Evolutionary conservation across 2,329 filamentous ascomycete genomes (phyloP), one percentile per base, ranked within the genome.

Genomic region (Neopestalotiopsis clavispora): DNA sequence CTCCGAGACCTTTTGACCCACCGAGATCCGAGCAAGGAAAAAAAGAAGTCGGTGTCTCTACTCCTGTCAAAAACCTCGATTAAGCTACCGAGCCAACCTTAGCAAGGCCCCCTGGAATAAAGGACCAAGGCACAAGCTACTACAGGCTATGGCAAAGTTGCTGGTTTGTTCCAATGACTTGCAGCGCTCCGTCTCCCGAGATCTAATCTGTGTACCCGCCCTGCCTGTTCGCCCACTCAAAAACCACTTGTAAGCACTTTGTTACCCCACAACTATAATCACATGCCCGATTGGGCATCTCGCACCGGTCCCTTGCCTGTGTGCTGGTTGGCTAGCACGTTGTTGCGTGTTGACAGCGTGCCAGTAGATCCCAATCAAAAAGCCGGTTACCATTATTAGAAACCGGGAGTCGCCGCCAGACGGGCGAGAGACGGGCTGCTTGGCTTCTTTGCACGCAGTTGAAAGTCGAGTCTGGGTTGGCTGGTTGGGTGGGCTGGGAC

Each of bases 321-420:
- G 4, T 38, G 59, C 34, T 64, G 61, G 61, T 64, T 64, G 61
- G 61, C 61, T 49, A 38, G 5, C 61, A 49, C n/a, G 38, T 49
- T 38, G 61, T 28, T 38, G 49, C 40, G 40, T 23, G 61, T 64
- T 23, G 38, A 64, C n/a, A 64, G 14, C 10, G 38, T 30, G 34
- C 38, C 13, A 45, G 61, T 38, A 64, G 61, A 64, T 64, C 61
- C 42, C 61, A 64, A 64, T 64, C 28, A 38, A 28, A 20, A 9
- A 38, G 34, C 34, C 30, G 23, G 9, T 20, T 45, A 9, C 61
- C 61, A 64, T 64, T 45, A 45, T 64, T 64, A 64, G 61, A 10
- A 45, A 45, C 61, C n/a, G 40, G 34, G 61, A 20, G 32, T 23
- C 32, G 32, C 28, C 34, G 38, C 40, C 61, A 12, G 34, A 38